phyloP scores from a whole-genome alignment of 1,284 basidiomycete species.

The Hymenochaete sp. region DNA sequence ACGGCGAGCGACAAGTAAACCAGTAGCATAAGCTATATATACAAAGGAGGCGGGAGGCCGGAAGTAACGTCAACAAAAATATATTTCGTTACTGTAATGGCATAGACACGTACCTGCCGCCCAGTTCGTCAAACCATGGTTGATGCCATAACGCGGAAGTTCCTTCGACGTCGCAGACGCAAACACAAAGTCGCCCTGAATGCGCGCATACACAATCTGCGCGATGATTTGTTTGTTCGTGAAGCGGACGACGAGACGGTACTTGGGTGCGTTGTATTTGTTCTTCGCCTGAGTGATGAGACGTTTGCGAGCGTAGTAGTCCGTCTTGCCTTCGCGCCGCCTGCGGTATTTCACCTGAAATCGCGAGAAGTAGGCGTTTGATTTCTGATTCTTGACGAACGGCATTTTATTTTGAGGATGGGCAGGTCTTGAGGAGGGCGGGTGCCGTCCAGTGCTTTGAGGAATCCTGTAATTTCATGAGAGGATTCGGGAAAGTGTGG shows the following conservation, averaged over 20 bases:
- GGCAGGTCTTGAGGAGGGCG: too few relatives aligned
- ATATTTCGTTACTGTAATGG: too few relatives aligned
- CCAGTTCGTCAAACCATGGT: slow-evolving; percentile 99
- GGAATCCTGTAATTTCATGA: too few relatives aligned
- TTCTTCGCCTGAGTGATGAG: slow-evolving; percentile 98
- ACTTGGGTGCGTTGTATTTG: slow-evolving; percentile 99
- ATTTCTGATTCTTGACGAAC: slow-evolving; percentile 84
- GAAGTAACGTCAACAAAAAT: not conserved
- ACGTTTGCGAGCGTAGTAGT: slow-evolving; percentile 97
- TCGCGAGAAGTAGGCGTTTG: slow-evolving; percentile 91
- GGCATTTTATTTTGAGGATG: slow-evolving; percentile 53
- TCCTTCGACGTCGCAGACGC: slow-evolving; percentile 84
- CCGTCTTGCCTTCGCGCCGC: slow-evolving; percentile 95
- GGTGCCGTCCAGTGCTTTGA: too few relatives aligned
- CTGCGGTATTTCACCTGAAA: slow-evolving; percentile 97
- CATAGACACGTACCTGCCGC: slow-evolving; percentile 68
- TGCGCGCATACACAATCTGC: slow-evolving; percentile 94
- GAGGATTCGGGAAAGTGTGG: too few relatives aligned
- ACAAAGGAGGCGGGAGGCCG: not conserved
- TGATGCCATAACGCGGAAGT: slow-evolving; percentile 93
- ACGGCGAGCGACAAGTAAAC: slow-evolving; percentile 91
- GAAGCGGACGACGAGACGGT: slow-evolving; percentile 97
- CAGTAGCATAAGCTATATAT: slow-evolving; percentile 85
- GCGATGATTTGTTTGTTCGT: slow-evolving; percentile 89
- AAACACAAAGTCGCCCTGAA: slow-evolving; percentile 95